Conservation (phyloP, 192 early-diverging fungal species). For the Fimicolochytrium jonesii region DNA sequence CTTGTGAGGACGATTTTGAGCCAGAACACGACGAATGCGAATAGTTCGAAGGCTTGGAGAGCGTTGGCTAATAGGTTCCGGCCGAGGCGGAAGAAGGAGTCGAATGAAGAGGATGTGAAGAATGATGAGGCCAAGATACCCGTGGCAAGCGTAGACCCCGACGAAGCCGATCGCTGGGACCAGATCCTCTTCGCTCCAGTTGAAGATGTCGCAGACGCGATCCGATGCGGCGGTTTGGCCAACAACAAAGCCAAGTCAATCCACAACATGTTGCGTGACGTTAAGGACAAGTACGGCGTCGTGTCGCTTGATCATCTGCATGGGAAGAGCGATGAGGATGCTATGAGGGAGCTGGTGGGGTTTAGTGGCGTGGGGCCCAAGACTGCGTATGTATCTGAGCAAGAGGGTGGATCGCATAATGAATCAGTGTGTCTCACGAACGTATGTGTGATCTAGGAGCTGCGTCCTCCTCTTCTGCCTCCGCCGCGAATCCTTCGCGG, state of each 20-base stretch:
- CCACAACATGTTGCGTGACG: not conserved
- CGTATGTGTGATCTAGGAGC: too few relatives aligned
- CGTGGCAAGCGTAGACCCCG: too few relatives aligned
- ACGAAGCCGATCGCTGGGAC: not conserved
- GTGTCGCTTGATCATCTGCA: slow-evolving; percentile 1
- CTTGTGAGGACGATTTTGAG: slow-evolving; percentile 1
- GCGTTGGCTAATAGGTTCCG: not conserved
- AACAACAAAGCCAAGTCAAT: not conserved
- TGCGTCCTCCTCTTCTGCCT: slow-evolving; percentile 13
- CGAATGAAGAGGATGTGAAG: not conserved
- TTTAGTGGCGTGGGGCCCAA: slow-evolving; percentile 11
- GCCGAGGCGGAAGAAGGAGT: too few relatives aligned
- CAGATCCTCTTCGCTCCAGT: not conserved
- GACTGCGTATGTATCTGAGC: too few relatives aligned
- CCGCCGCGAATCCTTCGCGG: not conserved
- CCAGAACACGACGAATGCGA: slow-evolving; percentile 5
- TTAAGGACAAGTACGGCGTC: not conserved
- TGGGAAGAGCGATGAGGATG: not conserved
- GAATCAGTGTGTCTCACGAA: too few relatives aligned
- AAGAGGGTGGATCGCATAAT: too few relatives aligned
- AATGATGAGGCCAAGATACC: too few relatives aligned
- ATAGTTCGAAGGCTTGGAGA: not conserved
- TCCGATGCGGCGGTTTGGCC: slow-evolving; percentile 1
- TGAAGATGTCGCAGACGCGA: slow-evolving; percentile 5
- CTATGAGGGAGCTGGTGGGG: slow-evolving; percentile 1